Base-by-base conservation (phyloP, 768 basidiomycete species). In the Calocybe gangraenosa region DNA sequence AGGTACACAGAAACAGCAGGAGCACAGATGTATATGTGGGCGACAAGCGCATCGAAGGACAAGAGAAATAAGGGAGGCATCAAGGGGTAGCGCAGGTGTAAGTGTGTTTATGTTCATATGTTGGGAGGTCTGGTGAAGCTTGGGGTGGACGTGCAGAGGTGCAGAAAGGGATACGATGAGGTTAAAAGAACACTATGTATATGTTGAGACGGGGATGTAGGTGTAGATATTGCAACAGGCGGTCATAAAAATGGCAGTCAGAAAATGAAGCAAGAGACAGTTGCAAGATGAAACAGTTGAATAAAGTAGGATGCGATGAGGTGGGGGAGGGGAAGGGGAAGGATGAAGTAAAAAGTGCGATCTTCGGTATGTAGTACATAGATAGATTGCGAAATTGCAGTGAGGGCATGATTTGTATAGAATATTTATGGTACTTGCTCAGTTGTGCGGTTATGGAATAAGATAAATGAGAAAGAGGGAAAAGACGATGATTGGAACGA, bases 341-440 rank as follows among this genome's bases (percentile, higher is more conserved):
- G 47, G 50, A 46, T 37, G 44, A 52, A 45, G 57, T 48, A 35
- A 15, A 47, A 44, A 37, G 46, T 53, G 51, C 48, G 49, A 51
- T 54, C 51, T 47, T 51, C 50, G 50, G 53, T 65, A n/a, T n/a
- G n/a, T n/a, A 58, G 57, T 64, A 63, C 60, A 65, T 64, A 64
- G 53, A 53, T 54, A 57, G 47, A 50, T 54, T 51, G 57, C 52
- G 51, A 51, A 22, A 37, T 53, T 60, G 54, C 48, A 33, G 11
- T 48, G 42, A 51, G 37, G 57, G 54, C 49, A 52, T 51, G 58
- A 58, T 45, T n/a, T n/a, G 25, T 28, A 53, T 50, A 56, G 48
- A 55, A 49, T 58, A 53, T 54, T 47, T 53, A 50, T 54, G 42
- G 47, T 55, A 48, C 53, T 44, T 53, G 51, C 48, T 57, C 50